A percentile compares a stretch with the other conserved stretches of the same genome.
Evolutionary conservation across 768 basidiomycete genomes (phyloP).

Genomic region (Lepiota brunneoincarnata): DNA sequence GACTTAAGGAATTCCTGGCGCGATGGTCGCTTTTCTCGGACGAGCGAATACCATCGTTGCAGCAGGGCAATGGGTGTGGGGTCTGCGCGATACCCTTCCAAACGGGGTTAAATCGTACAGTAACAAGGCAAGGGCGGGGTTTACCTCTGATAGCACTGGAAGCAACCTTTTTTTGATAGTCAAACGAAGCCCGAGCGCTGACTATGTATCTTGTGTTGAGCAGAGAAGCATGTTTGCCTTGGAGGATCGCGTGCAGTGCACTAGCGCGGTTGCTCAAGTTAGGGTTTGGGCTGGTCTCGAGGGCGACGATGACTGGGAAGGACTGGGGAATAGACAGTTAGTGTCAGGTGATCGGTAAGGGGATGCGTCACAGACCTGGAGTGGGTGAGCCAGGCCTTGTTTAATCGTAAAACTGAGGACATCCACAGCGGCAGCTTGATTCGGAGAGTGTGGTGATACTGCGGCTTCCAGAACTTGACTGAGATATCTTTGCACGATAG

Average conservation of each 20-base stretch:
- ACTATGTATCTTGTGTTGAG: conserved; percentile 82
- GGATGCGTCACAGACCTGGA: conserved; percentile 54
- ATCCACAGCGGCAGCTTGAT: conserved; percentile 84
- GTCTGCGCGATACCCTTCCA: conserved; percentile 62
- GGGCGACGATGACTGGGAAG: conserved; percentile 86
- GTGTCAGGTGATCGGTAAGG: background rate
- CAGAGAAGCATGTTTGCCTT: conserved; percentile 86
- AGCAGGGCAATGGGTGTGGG: conserved; percentile 71
- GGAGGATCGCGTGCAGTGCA: conserved; percentile 76
- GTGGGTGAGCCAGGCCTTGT: conserved; percentile 93
- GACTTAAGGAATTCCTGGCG: conserved; percentile 87
- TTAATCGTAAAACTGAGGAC: conserved; percentile 91
- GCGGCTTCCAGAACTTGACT: conserved; percentile 78
- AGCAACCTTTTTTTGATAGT: conserved; percentile 69
- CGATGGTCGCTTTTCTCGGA: conserved; percentile 85
- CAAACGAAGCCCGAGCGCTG: conserved; percentile 79
- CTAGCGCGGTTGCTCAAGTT: conserved; percentile 71
- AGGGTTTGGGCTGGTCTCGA: conserved; percentile 78
- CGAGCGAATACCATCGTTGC: conserved; percentile 87
- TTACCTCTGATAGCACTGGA: conserved; percentile 53
- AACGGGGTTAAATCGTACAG: conserved; percentile 2
- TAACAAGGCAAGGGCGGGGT: conserved; percentile 5
- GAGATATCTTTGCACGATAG: conserved; percentile 91
- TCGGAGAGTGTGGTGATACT: conserved; percentile 62
- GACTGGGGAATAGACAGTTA: conserved; percentile 46